Evolutionary conservation across 1,284 basidiomycete species (phyloP).

Genomic region (Ceratobasidium sp.): DNA sequence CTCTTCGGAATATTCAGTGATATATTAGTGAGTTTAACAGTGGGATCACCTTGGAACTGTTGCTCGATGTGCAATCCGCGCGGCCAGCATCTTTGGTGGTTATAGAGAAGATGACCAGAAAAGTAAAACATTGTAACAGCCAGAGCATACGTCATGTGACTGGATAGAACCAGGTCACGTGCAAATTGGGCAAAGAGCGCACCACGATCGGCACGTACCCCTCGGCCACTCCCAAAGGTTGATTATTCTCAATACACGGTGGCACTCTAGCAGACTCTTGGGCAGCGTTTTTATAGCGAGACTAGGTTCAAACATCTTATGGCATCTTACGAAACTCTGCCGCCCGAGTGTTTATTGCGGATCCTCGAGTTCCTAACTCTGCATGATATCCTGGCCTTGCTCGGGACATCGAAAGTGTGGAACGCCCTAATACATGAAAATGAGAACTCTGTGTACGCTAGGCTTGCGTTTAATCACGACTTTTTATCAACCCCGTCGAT

Average conservation of each 20-base stretch:
- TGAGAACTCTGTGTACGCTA: conserved; percentile 1
- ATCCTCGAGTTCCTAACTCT: not conserved
- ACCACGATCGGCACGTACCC: too few species aligned
- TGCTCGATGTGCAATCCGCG: conserved; percentile 2
- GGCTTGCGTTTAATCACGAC: conserved; percentile 10
- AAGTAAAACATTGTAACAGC: conserved; percentile 16
- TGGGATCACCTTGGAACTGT: not conserved
- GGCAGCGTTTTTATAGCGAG: not conserved
- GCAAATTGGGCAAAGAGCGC: too few species aligned
- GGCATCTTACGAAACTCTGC: not conserved
- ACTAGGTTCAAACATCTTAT: not conserved
- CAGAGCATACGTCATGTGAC: not conserved
- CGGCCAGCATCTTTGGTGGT: conserved; percentile 37
- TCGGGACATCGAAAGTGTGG: conserved; percentile 11
- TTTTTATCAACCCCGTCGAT: conserved; percentile 2
- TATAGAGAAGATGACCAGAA: not conserved
- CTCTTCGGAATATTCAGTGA: not conserved
- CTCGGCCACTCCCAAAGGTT: not conserved
- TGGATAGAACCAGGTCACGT: conserved; percentile 26
- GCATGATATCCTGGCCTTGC: conserved; percentile 1
- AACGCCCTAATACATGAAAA: not conserved
- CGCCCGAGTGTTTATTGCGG: conserved; percentile 23
- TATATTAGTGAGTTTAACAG: too few species aligned
- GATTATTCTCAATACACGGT: too few species aligned
- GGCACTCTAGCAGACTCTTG: not conserved